Evolutionary conservation across 495 filamentous ascomycete species (phyloP).

Genomic region (Xylaria castorea): DNA sequence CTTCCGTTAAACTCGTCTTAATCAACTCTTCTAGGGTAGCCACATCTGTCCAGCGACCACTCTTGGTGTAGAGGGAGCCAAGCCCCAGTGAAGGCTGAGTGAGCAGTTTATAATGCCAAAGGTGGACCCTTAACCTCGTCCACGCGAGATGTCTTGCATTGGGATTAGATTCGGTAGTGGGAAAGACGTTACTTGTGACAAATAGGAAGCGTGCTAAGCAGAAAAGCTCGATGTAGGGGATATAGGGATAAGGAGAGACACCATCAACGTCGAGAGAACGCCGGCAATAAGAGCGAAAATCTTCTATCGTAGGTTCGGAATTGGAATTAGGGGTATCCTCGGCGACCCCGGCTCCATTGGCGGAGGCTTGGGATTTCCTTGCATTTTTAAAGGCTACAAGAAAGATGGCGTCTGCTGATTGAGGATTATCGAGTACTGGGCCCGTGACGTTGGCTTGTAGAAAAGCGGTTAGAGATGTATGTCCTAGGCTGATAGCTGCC

Average conservation of each 20-base stretch:
- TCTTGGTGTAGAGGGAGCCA: constrained; percentile 50
- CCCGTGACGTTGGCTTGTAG: constrained; percentile 92
- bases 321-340: not conserved
- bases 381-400: constrained; percentile 25
- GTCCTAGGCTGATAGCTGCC: constrained; percentile 53
- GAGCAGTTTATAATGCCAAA: constrained; percentile 87
- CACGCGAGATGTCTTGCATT: constrained; percentile 44
- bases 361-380: not conserved
- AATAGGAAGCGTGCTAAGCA: constrained; percentile 75
- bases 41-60: constrained; percentile 56
- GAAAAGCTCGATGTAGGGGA: constrained; percentile 82
- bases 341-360: not conserved
- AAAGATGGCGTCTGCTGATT: constrained; percentile 40
- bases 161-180: constrained; percentile 20
- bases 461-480: constrained; percentile 81
- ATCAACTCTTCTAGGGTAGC: constrained; percentile 57
- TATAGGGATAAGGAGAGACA: constrained; percentile 82
- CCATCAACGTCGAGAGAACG: constrained; percentile 78
- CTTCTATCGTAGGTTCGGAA: constrained; percentile 11
- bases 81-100: constrained; percentile 72
- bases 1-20: constrained; percentile 41
- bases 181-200: constrained; percentile 45
- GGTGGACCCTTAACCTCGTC: constrained; percentile 73
- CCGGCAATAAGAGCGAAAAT: constrained; percentile 58
- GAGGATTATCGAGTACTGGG: constrained; percentile 66